phyloP scores from a whole-genome alignment of 2,329 filamentous ascomycete genomes.

The Fusarium kyushuense region DNA sequence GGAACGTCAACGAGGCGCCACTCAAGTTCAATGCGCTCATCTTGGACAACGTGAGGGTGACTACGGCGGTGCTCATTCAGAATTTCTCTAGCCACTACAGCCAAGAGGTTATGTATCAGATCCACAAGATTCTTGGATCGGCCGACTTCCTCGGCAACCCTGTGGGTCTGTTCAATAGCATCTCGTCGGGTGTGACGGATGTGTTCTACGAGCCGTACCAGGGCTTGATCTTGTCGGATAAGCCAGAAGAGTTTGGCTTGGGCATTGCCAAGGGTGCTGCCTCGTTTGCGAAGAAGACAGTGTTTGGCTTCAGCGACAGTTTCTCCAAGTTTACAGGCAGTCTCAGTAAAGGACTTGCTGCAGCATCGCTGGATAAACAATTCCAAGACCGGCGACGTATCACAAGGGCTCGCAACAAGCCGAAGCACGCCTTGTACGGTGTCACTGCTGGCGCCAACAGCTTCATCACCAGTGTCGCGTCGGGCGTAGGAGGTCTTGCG shows the following conservation, averaged over 20 bases:
- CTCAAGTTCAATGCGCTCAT: slow-evolving; percentile 93
- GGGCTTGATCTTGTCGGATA: slow-evolving; percentile 94
- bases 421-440: slow-evolving; percentile 96
- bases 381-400: slow-evolving; percentile 97
- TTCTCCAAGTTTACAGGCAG: slow-evolving; percentile 98
- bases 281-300: slow-evolving; percentile 98
- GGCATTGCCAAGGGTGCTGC: slow-evolving; percentile 97
- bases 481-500: slow-evolving; percentile 91
- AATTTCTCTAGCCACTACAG: slow-evolving; percentile 96
- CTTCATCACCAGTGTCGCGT: slow-evolving; percentile 90
- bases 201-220: slow-evolving; percentile 99
- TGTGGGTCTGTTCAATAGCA: slow-evolving; percentile 97
- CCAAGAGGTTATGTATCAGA: slow-evolving; percentile 93
- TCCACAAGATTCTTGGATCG: slow-evolving; percentile 96
- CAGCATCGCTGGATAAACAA: slow-evolving; percentile 96
- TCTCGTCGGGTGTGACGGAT: slow-evolving; percentile 95
- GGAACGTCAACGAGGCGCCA: slow-evolving; percentile 98
- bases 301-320: slow-evolving; percentile 96
- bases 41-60: slow-evolving; percentile 94
- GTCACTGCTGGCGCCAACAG: slow-evolving; percentile 96
- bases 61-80: slow-evolving; percentile 82
- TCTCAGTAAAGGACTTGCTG: slow-evolving; percentile 94
- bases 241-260: slow-evolving; percentile 92
- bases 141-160: slow-evolving; percentile 98
- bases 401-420: slow-evolving; percentile 89